Percentiles rank a stretch among this genome's conserved stretches.
These are phyloP conservation scores for Porphyrellus cyaneotinctus DNA, from an alignment of 768 basidiomycete genomes.

Conservation along the genomic window DNA sequence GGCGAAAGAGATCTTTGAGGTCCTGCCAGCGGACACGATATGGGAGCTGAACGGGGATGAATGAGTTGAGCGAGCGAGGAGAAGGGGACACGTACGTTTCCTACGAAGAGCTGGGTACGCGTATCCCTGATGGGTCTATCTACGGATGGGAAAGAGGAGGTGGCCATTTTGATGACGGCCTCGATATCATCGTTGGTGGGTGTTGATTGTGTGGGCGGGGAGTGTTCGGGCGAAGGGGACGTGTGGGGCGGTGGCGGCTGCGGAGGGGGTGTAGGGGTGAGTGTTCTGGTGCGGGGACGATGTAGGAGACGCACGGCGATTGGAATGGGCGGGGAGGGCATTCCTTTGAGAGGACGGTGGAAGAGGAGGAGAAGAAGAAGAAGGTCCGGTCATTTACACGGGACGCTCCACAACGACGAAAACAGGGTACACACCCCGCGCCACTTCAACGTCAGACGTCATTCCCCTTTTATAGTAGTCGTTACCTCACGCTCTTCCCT, in stretches of 20 bases:
- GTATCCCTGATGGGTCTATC: conserved; percentile 71
- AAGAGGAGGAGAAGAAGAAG: conserved; percentile 4
- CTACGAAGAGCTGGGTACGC: conserved; percentile 92
- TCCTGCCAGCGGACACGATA: conserved; percentile 99
- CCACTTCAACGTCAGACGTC: conserved; percentile 33
- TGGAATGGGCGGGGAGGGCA: conserved; percentile 11
- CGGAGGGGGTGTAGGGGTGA: neutral
- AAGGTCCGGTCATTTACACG: conserved; percentile 26
- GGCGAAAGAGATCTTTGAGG: conserved; percentile 94
- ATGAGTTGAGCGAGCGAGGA: neutral
- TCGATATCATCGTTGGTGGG: conserved; percentile 86
- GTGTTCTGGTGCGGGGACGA: no score
- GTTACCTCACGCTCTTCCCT: conserved; percentile 5
- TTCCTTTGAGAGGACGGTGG: conserved; percentile 4
- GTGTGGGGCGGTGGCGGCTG: conserved; percentile 11
- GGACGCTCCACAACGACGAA: conserved; percentile 33
- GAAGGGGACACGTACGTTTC: conserved; percentile 63
- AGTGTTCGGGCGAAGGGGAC: conserved; percentile 6
- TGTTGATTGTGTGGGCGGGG: conserved; percentile 14
- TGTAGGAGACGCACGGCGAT: conserved; percentile 2
- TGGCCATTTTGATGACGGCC: conserved; percentile 89
- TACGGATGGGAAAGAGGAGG: conserved; percentile 53
- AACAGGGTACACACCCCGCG: conserved; percentile 33
- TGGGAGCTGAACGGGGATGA: conserved; percentile 64
- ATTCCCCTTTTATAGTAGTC: conserved; percentile 18